phyloP scores from a whole-genome alignment of 2,329 filamentous ascomycete genomes.

The Aspergillus proliferans region DNA sequence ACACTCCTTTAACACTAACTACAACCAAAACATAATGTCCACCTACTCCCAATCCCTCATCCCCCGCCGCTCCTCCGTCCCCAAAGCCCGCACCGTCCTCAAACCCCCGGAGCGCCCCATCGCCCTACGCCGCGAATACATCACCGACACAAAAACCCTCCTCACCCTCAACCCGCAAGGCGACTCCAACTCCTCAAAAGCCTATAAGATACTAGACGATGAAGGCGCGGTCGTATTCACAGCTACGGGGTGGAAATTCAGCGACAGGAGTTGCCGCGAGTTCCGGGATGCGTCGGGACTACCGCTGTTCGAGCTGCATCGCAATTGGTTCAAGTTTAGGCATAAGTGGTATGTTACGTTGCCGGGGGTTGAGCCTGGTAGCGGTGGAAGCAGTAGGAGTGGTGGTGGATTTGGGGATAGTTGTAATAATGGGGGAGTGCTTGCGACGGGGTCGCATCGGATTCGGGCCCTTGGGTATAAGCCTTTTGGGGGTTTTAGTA shows the following conservation, averaged over 20 bases:
- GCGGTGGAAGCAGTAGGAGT: neutral
- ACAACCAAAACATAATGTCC: neutral
- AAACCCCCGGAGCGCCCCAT: conserved; percentile 12
- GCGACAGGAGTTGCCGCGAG: conserved; percentile 17
- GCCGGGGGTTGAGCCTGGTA: conserved; percentile 13
- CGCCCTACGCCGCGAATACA: conserved; percentile 18
- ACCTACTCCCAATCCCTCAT: neutral
- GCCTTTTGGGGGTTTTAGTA: conserved; percentile 9
- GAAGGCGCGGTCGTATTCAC: conserved; percentile 19
- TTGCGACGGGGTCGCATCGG: neutral
- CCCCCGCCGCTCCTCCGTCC: neutral
- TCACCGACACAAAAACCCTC: conserved; percentile 15
- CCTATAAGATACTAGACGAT: conserved; percentile 13
- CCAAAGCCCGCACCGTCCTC: neutral
- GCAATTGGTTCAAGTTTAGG: conserved; percentile 5
- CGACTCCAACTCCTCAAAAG: conserved; percentile 11
- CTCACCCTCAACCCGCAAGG: conserved; percentile 16
- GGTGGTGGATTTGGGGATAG: neutral
- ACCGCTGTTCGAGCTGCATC: conserved; percentile 22
- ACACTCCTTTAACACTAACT: neutral
- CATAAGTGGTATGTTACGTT: conserved; percentile 16
- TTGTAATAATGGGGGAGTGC: neutral
- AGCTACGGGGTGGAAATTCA: conserved; percentile 19
- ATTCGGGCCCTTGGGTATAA: neutral
- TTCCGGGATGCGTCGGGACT: conserved; percentile 24